Percentiles rank a stretch among this genome's conserved stretches.
These are phyloP conservation scores for Aureobasidium lini DNA, from an alignment of 2,329 filamentous ascomycete genomes.

Conservation along the genomic window DNA sequence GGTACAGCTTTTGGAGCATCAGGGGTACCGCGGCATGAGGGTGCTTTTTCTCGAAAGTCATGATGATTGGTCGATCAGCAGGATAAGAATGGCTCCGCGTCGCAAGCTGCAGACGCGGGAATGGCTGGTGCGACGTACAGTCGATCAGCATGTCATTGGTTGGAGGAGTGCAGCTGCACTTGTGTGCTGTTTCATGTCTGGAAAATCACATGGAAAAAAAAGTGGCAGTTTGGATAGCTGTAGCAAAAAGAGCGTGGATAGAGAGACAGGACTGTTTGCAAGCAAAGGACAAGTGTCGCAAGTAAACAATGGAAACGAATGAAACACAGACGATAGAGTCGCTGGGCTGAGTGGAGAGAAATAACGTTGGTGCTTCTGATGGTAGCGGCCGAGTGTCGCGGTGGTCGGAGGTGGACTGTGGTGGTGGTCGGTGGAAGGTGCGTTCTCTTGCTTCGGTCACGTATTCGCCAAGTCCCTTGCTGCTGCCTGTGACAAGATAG, in stretches of 20 bases:
- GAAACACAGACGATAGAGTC: conserved; percentile 7
- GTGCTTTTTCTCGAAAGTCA: conserved; percentile 10
- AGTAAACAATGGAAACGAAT: conserved; percentile 8
- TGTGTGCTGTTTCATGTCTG: conserved; percentile 6
- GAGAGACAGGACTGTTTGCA: not conserved
- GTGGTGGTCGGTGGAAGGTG: not conserved
- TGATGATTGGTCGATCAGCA: conserved; percentile 1
- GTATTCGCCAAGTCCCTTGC: conserved; percentile 11
- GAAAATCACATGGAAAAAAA: not conserved
- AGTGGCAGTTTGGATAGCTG: not conserved
- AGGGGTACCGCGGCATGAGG: conserved; percentile 5
- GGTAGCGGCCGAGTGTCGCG: conserved; percentile 5
- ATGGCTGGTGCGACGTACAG: conserved; percentile 11
- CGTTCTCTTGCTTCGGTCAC: not conserved
- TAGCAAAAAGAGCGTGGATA: not conserved
- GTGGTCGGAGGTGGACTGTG: not conserved
- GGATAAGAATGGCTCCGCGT: conserved; percentile 5
- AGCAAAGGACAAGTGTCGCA: not conserved
- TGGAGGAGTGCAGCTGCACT: not conserved
- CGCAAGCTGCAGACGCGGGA: not conserved
- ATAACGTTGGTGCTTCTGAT: conserved; percentile 10
- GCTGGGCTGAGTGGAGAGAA: conserved; percentile 8
- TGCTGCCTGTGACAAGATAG: conserved; percentile 9
- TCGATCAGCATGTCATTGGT: conserved; percentile 13
- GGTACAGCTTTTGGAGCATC: not conserved